A percentile compares a stretch with the other conserved stretches of the same genome.
These are phyloP conservation scores for Penicillium sp. DNA, from an alignment of 2,329 filamentous ascomycete species.

Conservation along the genomic window DNA sequence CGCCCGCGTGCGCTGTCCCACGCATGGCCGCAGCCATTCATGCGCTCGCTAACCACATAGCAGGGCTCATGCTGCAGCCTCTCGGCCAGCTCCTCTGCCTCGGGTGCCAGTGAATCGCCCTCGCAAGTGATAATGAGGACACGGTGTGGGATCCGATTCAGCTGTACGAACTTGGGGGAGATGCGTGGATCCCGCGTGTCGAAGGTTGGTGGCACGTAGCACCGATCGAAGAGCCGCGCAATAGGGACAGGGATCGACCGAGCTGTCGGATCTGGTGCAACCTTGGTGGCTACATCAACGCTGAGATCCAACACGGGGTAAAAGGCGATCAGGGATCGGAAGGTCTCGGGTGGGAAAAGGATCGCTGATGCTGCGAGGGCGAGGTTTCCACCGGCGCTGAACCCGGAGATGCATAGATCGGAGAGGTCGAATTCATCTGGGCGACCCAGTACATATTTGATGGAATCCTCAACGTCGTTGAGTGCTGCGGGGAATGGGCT, in stretches of 20 bases:
- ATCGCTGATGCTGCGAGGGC: constrained; percentile 31
- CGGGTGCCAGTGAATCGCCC: constrained; percentile 26
- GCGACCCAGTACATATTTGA: constrained; percentile 34
- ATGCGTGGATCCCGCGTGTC: constrained; percentile 31
- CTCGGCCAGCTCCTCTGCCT: constrained; percentile 29
- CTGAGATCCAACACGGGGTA: constrained; percentile 30
- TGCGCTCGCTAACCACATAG: constrained; percentile 30
- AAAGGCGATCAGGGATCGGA: constrained; percentile 31
- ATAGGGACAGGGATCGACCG: constrained; percentile 21
- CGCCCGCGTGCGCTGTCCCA: constrained; percentile 32
- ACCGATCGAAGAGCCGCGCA: constrained; percentile 28
- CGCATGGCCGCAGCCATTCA: constrained; percentile 36
- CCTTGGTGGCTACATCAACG: constrained; percentile 16
- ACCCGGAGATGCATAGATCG: constrained; percentile 37
- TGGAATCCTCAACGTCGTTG: constrained; percentile 39
- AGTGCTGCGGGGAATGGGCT: constrained; percentile 39
- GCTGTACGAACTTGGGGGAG: constrained; percentile 27
- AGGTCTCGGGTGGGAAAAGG: constrained; percentile 29
- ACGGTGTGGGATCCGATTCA: constrained; percentile 26
- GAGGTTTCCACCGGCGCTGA: constrained; percentile 43
- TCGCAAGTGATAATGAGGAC: constrained; percentile 31
- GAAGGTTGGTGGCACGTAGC: constrained; percentile 24
- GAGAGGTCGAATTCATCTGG: constrained; percentile 32
- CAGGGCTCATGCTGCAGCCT: constrained; percentile 19
- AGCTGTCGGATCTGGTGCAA: constrained; percentile 20